Evolutionary conservation across 2,329 filamentous ascomycete genomes (phyloP).

Genomic region (Alternaria incomplexa): DNA sequence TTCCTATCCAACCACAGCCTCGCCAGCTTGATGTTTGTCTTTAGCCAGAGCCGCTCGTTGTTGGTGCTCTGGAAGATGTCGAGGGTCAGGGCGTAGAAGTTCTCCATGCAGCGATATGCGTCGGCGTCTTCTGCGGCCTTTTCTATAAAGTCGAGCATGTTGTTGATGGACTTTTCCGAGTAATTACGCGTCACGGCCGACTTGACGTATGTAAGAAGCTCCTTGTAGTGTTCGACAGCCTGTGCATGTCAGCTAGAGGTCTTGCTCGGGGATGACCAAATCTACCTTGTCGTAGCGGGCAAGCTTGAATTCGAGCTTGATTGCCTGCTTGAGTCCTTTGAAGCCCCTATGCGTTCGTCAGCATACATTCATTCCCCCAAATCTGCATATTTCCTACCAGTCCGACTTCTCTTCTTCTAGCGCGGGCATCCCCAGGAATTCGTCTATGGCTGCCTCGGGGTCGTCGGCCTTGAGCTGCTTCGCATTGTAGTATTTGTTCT

Average conservation of each 20-base stretch:
- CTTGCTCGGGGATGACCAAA: background rate
- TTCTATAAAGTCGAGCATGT: conserved; percentile 97
- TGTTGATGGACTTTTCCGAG: conserved; percentile 99
- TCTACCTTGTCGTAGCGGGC: conserved; percentile 80
- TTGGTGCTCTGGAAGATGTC: conserved; percentile 96
- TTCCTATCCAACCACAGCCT: conserved; percentile 90
- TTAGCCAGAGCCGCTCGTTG: conserved; percentile 95
- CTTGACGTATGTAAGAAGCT: conserved; percentile 96
- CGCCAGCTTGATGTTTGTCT: conserved; percentile 96
- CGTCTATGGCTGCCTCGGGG: conserved; percentile 85
- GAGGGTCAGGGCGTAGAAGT: conserved; percentile 92
- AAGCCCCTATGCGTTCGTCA: conserved; percentile 68
- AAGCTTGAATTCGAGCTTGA: conserved; percentile 95
- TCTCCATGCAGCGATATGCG: conserved; percentile 83
- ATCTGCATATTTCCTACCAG: conserved; percentile 63
- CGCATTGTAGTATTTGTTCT: conserved; percentile 99
- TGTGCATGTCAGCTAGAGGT: conserved; percentile 49
- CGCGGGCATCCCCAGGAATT: conserved; percentile 87
- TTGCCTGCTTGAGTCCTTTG: conserved; percentile 96
- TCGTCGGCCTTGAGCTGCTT: conserved; percentile 93
- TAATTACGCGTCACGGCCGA: conserved; percentile 97
- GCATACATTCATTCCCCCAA: conserved; percentile 6
- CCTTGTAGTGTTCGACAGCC: conserved; percentile 90
- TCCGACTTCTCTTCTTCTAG: conserved; percentile 92
- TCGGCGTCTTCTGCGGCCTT: conserved; percentile 78